phyloP scores from a whole-genome alignment of 768 basidiomycete species.

The Amanita thiersii region DNA sequence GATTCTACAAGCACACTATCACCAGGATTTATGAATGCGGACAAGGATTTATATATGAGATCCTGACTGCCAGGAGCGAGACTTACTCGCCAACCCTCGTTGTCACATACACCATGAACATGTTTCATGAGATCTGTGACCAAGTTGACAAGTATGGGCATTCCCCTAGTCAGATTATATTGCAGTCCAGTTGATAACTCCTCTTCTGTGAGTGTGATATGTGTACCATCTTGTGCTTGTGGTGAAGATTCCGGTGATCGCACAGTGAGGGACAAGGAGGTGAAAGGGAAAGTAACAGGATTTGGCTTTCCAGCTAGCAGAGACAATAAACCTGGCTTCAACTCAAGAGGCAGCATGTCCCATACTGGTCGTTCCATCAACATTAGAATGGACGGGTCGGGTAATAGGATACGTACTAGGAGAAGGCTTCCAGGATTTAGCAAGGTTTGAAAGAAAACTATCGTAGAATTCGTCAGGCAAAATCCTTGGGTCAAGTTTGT shows the following conservation, averaged over 20 bases:
- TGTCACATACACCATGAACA: slow-evolving; percentile 40
- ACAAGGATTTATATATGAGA: slow-evolving; percentile 69
- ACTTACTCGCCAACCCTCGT: slow-evolving; percentile 54
- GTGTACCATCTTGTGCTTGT: slow-evolving; percentile 22
- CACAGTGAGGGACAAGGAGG: slow-evolving; percentile 48
- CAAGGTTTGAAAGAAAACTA: slow-evolving; percentile 35
- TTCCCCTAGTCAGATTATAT: slow-evolving; percentile 53
- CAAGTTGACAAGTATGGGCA: slow-evolving; percentile 47
- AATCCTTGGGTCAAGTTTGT: too few relatives aligned
- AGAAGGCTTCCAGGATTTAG: slow-evolving; percentile 42
- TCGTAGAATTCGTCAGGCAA: slow-evolving; percentile 21
- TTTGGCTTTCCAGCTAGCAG: slow-evolving; percentile 79
- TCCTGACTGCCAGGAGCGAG: slow-evolving; percentile 75
- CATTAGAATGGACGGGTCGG: neutral
- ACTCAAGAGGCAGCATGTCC: slow-evolving; percentile 56
- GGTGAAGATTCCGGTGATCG: slow-evolving; percentile 30
- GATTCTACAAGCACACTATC: slow-evolving; percentile 78
- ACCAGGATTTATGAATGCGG: slow-evolving; percentile 63
- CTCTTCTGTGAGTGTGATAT: slow-evolving; percentile 37
- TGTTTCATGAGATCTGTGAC: slow-evolving; percentile 47
- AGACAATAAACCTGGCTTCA: slow-evolving; percentile 53
- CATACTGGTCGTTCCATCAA: slow-evolving; percentile 35
- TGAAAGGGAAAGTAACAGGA: slow-evolving; percentile 71
- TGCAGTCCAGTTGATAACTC: slow-evolving; percentile 57
- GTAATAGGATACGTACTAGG: slow-evolving; percentile 30